These are phyloP conservation scores for Fusarium luffae DNA, from an alignment of 2,329 filamentous ascomycete genomes.

Conservation along the genomic window DNA sequence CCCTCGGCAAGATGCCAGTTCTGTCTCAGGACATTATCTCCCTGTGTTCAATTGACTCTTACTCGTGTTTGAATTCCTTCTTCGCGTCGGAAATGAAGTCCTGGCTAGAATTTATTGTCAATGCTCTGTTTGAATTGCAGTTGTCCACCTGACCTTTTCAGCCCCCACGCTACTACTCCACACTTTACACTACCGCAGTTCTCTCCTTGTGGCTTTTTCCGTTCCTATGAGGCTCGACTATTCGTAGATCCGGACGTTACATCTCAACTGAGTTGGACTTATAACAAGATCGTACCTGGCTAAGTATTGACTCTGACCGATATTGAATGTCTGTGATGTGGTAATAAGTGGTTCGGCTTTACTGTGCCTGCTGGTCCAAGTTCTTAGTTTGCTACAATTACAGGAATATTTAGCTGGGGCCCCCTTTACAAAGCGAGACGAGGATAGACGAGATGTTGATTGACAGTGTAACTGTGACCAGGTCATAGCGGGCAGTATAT, in stretches of 20 bases:
- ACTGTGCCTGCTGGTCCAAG: background rate
- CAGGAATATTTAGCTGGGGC: background rate
- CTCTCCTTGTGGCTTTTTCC: conserved; percentile 5
- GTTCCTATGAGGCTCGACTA: conserved; percentile 17
- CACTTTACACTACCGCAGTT: conserved; percentile 32
- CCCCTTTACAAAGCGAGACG: conserved; percentile 5
- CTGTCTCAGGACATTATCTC: background rate
- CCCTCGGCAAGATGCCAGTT: background rate
- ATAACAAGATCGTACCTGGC: background rate
- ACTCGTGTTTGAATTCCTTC: background rate
- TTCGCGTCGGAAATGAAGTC: conserved; percentile 10
- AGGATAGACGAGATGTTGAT: background rate
- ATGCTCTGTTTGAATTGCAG: conserved; percentile 13
- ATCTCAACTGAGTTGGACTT: background rate
- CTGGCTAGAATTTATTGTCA: conserved; percentile 20
- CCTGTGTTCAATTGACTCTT: background rate
- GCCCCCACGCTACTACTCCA: conserved; percentile 36
- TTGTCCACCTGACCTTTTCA: conserved; percentile 35
- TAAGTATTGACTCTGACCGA: background rate
- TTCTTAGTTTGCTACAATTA: conserved; percentile 5
- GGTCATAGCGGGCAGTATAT: background rate
- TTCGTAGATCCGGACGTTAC: background rate
- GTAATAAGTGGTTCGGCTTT: background rate
- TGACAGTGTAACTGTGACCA: background rate
- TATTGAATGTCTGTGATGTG: background rate